Base-by-base conservation (phyloP, 257 asterid species). In the Plectranthus barbatus region DNA sequence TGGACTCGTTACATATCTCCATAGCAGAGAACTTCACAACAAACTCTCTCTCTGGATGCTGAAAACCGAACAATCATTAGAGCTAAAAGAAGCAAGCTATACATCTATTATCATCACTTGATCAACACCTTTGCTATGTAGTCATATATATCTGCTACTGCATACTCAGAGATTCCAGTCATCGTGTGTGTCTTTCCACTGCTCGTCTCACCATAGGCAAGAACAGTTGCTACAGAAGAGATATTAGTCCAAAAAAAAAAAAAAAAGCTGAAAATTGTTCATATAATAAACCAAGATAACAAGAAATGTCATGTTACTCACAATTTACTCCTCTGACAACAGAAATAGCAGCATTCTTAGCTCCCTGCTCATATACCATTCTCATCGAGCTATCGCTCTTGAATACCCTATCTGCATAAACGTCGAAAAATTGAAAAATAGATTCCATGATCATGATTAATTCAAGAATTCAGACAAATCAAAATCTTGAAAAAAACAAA, bases 121-220 rank as follows among this genome's bases (percentile, higher is more conserved):
- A n/a, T n/a, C n/a, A n/a, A 60, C 60, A 88, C 98, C 90, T 80
- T 82, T 53, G 80, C 63, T 70, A 92, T 74, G 56, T 86, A 80
- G 8, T 79, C 84, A 63, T 81, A 86, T 64, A 92, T 80, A 71
- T 92, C 98, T 46, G 88, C 76, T 56, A 92, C 69, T 3, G 98
- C 81, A 66, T 80, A 86, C 76, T 85, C 89, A 0, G 93, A 83
- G 31, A 92, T 77, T 31, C 97, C 98, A 54, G 86, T 80, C 96
- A 92, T 86, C n/a, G 98, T 88, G 55, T 71, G 85, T 0, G 98
- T 91, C 85, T 91, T 91, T 54, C 98, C 97, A 56, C 97, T 91
- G 81, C 89, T 79, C 31, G 91, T 86, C 76, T 92, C 93, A 26
- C 98, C 98, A 71, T 92, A 89, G 0, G 93, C 95, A 55, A 92